Percentiles rank a stretch among this genome's conserved stretches.
Evolutionary conservation across 192 early-diverging fungal genomes (phyloP).

Genomic region (Coemansia sp.): DNA sequence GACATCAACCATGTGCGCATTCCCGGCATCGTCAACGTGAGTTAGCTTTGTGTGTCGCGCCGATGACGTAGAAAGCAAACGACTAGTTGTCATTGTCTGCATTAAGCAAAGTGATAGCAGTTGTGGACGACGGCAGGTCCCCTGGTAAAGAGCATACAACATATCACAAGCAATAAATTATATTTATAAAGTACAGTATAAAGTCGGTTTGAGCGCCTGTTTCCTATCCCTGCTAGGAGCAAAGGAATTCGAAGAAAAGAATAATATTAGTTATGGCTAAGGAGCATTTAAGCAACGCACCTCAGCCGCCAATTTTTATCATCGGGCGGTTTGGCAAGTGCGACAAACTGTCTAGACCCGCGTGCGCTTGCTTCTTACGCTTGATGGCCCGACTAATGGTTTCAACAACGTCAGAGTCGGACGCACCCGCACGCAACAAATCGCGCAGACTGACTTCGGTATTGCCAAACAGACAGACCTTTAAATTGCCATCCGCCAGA

Average conservation of each 20-base stretch:
- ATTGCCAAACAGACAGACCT: constrained; percentile 94
- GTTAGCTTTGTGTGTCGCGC: constrained; percentile 55
- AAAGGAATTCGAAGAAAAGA: background rate
- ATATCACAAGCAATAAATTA: background rate
- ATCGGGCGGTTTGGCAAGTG: constrained; percentile 89
- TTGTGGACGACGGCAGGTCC: background rate
- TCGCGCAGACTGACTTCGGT: constrained; percentile 85
- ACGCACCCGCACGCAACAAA: constrained; percentile 63
- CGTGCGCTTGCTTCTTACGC: constrained; percentile 91
- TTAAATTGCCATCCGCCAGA: constrained; percentile 93
- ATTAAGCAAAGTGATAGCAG: background rate
- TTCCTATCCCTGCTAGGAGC: background rate
- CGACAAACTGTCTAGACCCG: constrained; percentile 86
- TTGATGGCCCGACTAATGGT: constrained; percentile 79
- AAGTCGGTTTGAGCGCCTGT: background rate
- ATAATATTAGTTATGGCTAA: constrained; percentile 2
- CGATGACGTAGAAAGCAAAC: background rate
- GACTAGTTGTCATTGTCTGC: background rate
- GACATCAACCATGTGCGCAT: constrained; percentile 89
- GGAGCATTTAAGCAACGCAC: background rate
- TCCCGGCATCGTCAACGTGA: constrained; percentile 77
- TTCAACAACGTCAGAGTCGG: constrained; percentile 68
- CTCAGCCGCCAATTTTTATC: constrained; percentile 91
- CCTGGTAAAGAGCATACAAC: background rate
- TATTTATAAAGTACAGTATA: background rate